phyloP scores from a whole-genome alignment of 140 eudicot genomes.

The Flaveria floridana region DNA sequence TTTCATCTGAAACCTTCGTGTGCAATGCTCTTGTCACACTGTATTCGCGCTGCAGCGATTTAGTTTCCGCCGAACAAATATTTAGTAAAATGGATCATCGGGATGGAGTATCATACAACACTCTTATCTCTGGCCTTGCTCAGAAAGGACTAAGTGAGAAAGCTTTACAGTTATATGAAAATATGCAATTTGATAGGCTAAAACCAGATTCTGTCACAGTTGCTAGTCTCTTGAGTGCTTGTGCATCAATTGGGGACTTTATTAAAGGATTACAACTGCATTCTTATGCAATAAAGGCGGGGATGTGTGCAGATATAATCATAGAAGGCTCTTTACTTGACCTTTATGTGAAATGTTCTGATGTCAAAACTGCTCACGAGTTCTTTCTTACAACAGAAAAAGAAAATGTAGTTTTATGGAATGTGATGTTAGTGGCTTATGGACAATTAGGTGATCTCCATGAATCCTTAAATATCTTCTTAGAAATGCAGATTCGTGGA shows the following conservation, averaged over 20 bases:
- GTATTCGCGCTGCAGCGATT: constrained; percentile 57
- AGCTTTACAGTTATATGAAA: constrained; percentile 56
- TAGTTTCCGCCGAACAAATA: constrained; percentile 55
- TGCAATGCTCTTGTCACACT: constrained; percentile 75
- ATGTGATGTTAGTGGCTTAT: constrained; percentile 93
- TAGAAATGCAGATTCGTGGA: constrained; percentile 64
- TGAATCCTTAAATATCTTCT: constrained; percentile 52
- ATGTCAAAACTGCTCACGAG: constrained; percentile 65
- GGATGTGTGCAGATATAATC: constrained; percentile 73
- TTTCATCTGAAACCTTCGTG: constrained; percentile 60
- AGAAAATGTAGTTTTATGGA: constrained; percentile 88
- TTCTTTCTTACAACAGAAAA: constrained; percentile 59
- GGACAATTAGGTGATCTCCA: constrained; percentile 75
- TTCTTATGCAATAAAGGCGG: constrained; percentile 74
- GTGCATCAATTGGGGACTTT: constrained; percentile 69
- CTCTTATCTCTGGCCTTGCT: constrained; percentile 86
- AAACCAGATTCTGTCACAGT: constrained; percentile 90
- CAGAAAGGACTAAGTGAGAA: constrained; percentile 59
- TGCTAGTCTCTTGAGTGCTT: constrained; percentile 74
- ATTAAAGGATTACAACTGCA: constrained; percentile 75
- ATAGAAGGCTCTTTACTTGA: constrained; percentile 96
- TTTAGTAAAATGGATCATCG: constrained; percentile 55
- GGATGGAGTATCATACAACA: constrained; percentile 78
- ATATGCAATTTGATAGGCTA: constrained; percentile 63
- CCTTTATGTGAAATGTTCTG: constrained; percentile 85